Base-by-base conservation (phyloP, 352 stramenopile species). In the Thalassiosira hispida region DNA sequence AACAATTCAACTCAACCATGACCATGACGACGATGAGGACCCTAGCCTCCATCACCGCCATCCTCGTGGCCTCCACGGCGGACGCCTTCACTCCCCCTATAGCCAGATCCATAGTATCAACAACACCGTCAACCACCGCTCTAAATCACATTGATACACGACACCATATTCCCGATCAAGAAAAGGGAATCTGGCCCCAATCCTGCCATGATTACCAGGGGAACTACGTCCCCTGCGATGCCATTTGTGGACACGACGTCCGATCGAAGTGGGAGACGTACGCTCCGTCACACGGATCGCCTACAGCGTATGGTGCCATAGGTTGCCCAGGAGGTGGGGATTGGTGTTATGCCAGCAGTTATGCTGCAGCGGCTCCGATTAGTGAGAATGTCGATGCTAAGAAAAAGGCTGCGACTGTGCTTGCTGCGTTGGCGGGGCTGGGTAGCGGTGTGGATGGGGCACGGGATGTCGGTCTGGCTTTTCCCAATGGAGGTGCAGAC, bases 181-280 rank as follows among this genome's bases (percentile, higher is more conserved):
- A 80, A 57, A 1, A 69, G 4, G 72, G 72, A 14, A 61, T 80
- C 11, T 80, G 72, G 72, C 22, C 29, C 11, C 62, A 64, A 64
- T 42, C 22, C 27, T 63, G 27, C 46, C 33, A 22, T 11, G 40
- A 71, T 38, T 23, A 55, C 23, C 12, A 22, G 11, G 44, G 31
- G 4, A 64, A 40, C 18, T 65, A 79, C 33, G 44, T 56, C 18
- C 67, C 67, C 20, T 53, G 49, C 11, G 63, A 72, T 16, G 73
- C 61, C 38, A 35, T 67, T 11, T 76, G 38, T 16, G 73, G 61
- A 14, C 61, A 72, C 11, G 73, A 81, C 8, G 12, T 35, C 5
- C 64, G 73, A 4, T 35, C 25, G 0, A 27, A 2, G n/a, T 76
- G 73, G 64, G 55, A 55, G 14, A 62, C 20, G 25, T 81, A 81